A percentile compares a stretch with the other conserved stretches of the same genome.
phyloP scores from a whole-genome alignment of 176 grass and related monocot species.

The Bonia amplexicaulis region DNA sequence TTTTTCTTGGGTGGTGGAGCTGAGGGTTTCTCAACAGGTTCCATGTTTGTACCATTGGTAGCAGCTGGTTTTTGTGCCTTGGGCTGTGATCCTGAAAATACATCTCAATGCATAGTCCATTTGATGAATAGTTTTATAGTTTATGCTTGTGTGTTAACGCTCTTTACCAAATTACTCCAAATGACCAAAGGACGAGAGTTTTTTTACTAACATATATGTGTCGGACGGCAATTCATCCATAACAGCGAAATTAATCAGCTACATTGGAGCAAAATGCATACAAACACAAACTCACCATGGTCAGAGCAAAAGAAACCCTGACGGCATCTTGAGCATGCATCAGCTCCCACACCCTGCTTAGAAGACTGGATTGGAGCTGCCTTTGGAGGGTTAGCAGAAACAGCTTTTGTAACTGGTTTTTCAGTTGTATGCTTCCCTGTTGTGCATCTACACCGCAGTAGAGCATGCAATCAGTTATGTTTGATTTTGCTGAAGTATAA shows the following conservation, averaged over 20 bases:
- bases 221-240: neutral
- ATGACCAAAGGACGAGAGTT: neutral
- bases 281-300: conserved; percentile 62
- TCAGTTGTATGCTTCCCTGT: conserved; percentile 95
- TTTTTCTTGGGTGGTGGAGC: conserved; percentile 57
- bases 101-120: neutral
- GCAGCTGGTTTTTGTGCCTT: conserved; percentile 44
- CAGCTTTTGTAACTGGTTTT: conserved; percentile 72
- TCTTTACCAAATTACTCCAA: neutral
- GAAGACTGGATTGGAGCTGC: conserved; percentile 40
- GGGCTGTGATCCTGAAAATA: conserved; percentile 75
- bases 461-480: neutral
- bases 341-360: conserved; percentile 36
- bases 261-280: neutral
- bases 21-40: conserved; percentile 32
- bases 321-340: conserved; percentile 70
- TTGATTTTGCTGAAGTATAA: neutral
- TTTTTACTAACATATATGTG: neutral
- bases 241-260: neutral
- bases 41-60: conserved; percentile 1
- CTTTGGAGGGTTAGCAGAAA: conserved; percentile 44
- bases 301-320: conserved; percentile 98
- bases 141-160: neutral
- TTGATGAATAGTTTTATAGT: neutral
- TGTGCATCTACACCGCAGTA: conserved; percentile 55